Conservation (phyloP, 768 basidiomycete species). For the Collybiopsis confluens region DNA sequence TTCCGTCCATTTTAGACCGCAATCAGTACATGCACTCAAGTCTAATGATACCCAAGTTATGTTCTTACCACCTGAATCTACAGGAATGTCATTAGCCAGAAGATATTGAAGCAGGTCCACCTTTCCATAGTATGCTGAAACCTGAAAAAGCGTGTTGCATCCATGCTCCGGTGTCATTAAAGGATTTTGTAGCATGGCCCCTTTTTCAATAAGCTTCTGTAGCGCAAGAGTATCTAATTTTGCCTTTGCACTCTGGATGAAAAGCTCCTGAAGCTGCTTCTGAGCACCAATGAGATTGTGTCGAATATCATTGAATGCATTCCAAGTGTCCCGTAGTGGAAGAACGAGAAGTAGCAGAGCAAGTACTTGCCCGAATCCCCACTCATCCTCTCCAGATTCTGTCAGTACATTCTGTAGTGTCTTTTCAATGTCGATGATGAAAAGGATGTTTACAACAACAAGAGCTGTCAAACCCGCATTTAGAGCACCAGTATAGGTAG, state of each 20-base stretch:
- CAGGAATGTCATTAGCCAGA: background rate
- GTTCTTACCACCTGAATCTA: too few relatives aligned
- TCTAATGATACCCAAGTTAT: too few relatives aligned
- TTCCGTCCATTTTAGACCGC: too few relatives aligned
- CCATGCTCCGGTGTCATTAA: background rate
- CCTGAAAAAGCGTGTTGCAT: background rate
- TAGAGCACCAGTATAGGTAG: background rate
- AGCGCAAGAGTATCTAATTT: too few relatives aligned
- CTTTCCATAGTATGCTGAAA: constrained; percentile 4
- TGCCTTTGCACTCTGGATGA: too few relatives aligned
- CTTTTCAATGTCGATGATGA: background rate
- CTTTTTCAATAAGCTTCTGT: too few relatives aligned
- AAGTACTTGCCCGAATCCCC: constrained; percentile 19
- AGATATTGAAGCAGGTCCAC: constrained; percentile 1
- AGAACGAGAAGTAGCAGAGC: constrained; percentile 18
- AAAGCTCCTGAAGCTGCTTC: too few relatives aligned
- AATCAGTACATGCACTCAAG: too few relatives aligned
- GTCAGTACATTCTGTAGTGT: constrained; percentile 9
- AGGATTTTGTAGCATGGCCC: too few relatives aligned
- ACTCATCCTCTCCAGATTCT: constrained; percentile 7
- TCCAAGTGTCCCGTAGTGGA: constrained; percentile 12
- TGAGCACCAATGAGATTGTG: too few relatives aligned
- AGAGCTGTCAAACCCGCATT: background rate
- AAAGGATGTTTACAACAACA: background rate
- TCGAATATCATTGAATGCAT: too few relatives aligned